Conservation (phyloP, 345 rosid species). For the Passiflora organensis region DNA sequence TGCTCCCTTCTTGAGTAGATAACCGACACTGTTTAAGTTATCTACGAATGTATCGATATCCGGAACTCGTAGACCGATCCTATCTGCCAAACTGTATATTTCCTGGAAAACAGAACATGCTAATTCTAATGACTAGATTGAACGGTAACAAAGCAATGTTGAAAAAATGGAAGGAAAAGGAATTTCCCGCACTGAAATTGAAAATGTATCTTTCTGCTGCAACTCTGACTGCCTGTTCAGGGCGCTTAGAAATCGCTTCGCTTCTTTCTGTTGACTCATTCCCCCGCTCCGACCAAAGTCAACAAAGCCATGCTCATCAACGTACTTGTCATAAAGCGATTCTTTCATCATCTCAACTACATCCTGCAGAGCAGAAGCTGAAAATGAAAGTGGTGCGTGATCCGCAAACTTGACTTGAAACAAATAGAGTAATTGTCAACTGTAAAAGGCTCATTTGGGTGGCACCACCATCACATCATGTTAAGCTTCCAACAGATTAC, state of each 20-base stretch:
- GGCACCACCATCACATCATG: no score
- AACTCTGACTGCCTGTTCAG: slow-evolving; percentile 80
- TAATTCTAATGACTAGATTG: slow-evolving; percentile 6
- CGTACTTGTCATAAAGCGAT: slow-evolving; percentile 84
- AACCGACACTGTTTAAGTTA: slow-evolving; percentile 85
- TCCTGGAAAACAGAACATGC: slow-evolving; percentile 43
- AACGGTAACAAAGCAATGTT: slow-evolving; percentile 4
- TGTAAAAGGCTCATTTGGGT: background rate
- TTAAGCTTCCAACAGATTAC: no score
- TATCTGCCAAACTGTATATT: slow-evolving; percentile 87
- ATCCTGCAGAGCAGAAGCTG: slow-evolving; percentile 50
- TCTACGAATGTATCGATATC: slow-evolving; percentile 79
- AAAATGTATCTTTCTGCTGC: slow-evolving; percentile 82
- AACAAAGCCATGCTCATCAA: slow-evolving; percentile 86
- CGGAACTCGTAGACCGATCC: slow-evolving; percentile 82
- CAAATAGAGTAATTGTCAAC: background rate
- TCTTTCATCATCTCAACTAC: slow-evolving; percentile 96
- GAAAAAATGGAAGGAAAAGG: slow-evolving; percentile 9
- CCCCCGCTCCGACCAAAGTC: slow-evolving; percentile 94
- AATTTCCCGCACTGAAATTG: slow-evolving; percentile 57
- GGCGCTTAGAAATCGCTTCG: slow-evolving; percentile 83
- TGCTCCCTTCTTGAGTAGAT: slow-evolving; percentile 85
- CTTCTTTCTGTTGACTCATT: slow-evolving; percentile 97
- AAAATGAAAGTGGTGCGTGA: background rate
- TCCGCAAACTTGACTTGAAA: background rate